A percentile compares a stretch with the other conserved stretches of the same genome.
phyloP scores from a whole-genome alignment of 202 grass and related monocot genomes.

The Panicum hallii region DNA sequence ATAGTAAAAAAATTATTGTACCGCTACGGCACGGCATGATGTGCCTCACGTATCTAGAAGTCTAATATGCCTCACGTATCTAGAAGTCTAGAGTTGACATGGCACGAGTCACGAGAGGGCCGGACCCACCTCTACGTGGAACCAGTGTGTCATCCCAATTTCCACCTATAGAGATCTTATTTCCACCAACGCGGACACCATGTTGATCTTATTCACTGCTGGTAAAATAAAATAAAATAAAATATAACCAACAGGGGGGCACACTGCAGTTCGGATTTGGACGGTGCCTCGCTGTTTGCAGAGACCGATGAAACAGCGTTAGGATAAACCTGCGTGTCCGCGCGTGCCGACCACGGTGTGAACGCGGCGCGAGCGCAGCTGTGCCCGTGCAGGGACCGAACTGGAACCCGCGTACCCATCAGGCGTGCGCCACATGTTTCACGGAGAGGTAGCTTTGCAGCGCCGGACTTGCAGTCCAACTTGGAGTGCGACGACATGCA shows the following conservation, averaged over 20 bases:
- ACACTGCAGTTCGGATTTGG: not conserved
- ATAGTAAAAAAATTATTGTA: no score
- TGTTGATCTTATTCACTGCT: not conserved
- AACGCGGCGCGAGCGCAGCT: not conserved
- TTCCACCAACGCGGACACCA: no score
- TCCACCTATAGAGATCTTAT: no score
- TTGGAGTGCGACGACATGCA: not conserved
- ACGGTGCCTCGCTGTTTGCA: not conserved
- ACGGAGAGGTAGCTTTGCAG: not conserved
- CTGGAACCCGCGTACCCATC: not conserved
- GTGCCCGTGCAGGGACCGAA: conserved; percentile 1
- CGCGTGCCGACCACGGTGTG: conserved; percentile 16
- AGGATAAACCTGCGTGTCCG: conserved; percentile 18
- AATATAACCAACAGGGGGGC: not conserved
- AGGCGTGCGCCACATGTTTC: conserved; percentile 7
- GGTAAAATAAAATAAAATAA: not conserved
- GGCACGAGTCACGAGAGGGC: no score
- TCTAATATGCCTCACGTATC: no score
- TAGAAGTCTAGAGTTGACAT: no score
- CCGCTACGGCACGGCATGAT: no score
- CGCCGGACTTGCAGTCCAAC: not conserved
- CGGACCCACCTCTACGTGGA: no score
- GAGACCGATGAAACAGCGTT: not conserved
- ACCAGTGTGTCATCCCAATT: no score
- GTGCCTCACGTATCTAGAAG: no score